phyloP scores from a whole-genome alignment of 768 basidiomycete species.

The Tylopilus sp. region DNA sequence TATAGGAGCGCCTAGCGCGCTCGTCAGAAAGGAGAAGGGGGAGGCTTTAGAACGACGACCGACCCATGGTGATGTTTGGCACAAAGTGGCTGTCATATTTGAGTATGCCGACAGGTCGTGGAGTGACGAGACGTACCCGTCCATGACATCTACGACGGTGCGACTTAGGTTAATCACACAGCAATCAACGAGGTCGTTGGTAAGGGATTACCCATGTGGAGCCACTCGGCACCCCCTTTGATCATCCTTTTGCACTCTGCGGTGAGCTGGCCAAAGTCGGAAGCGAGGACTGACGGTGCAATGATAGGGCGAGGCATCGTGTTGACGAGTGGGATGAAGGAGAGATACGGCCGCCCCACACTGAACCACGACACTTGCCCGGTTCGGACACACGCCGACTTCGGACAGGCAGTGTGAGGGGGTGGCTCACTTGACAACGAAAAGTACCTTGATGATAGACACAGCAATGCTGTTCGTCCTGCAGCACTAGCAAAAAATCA shows the following conservation, averaged over 20 bases:
- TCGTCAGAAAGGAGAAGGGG: conserved; percentile 12
- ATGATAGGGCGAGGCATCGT: conserved; percentile 88
- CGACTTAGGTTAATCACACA: conserved; percentile 8
- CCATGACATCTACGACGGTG: conserved; percentile 88
- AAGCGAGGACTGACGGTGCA: conserved; percentile 94
- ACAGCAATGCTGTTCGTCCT: neutral
- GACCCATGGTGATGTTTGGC: conserved; percentile 97
- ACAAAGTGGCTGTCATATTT: conserved; percentile 80
- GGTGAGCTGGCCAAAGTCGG: conserved; percentile 92
- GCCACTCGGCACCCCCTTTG: conserved; percentile 92
- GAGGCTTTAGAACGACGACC: conserved; percentile 18
- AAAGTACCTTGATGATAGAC: neutral
- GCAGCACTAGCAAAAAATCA: neutral
- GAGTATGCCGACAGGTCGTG: neutral
- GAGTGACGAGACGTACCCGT: conserved; percentile 57
- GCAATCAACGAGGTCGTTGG: conserved; percentile 2
- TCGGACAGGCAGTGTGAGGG: no score
- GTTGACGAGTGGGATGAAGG: conserved; percentile 4
- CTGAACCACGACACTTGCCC: conserved; percentile 28
- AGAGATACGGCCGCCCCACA: conserved; percentile 5
- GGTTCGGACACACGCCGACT: conserved; percentile 7
- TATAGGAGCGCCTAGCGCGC: conserved; percentile 71
- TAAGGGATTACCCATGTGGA: conserved; percentile 79
- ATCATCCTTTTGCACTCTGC: conserved; percentile 98
- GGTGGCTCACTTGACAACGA: conserved; percentile 1